These are phyloP conservation scores for Usnea hakonensis DNA, from an alignment of 495 filamentous ascomycete species.

Conservation along the genomic window DNA sequence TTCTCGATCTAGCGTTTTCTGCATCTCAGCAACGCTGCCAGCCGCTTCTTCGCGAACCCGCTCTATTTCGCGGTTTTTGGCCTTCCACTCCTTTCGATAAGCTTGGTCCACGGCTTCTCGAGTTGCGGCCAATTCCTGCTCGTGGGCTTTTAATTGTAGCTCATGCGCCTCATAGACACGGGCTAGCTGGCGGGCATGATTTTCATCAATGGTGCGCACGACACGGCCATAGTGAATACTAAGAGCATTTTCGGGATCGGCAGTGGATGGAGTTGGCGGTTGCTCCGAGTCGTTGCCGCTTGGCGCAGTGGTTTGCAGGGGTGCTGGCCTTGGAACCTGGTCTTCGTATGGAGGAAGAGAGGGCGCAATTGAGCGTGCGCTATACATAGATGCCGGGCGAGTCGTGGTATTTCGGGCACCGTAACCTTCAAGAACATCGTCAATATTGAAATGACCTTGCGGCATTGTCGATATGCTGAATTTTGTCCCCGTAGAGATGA, in stretches of 20 bases:
- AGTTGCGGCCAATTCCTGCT: constrained; percentile 20
- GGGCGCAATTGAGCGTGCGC: constrained; percentile 10
- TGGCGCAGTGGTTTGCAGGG: not conserved
- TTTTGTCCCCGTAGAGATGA: constrained; percentile 21
- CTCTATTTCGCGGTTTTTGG: constrained; percentile 21
- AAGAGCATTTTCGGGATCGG: constrained; percentile 25
- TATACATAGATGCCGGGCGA: constrained; percentile 11
- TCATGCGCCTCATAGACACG: constrained; percentile 18
- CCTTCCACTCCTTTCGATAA: constrained; percentile 24
- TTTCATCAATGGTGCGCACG: constrained; percentile 27
- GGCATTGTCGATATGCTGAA: constrained; percentile 18
- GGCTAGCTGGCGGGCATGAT: constrained; percentile 20
- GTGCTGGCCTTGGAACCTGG: not conserved
- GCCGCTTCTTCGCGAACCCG: constrained; percentile 20
- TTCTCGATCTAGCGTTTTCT: constrained; percentile 11
- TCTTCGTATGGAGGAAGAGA: constrained; percentile 20
- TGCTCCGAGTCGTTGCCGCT: constrained; percentile 6
- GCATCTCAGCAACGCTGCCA: not conserved
- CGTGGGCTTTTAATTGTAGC: constrained; percentile 15
- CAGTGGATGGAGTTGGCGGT: constrained; percentile 7
- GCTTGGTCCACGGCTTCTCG: constrained; percentile 23
- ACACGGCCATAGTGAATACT: constrained; percentile 26
- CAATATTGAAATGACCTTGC: constrained; percentile 8
- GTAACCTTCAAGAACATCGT: constrained; percentile 1
- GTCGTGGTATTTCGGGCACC: not conserved